Conservation (phyloP, 2,329 filamentous ascomycete species). For the Ascochyta koolunga region DNA sequence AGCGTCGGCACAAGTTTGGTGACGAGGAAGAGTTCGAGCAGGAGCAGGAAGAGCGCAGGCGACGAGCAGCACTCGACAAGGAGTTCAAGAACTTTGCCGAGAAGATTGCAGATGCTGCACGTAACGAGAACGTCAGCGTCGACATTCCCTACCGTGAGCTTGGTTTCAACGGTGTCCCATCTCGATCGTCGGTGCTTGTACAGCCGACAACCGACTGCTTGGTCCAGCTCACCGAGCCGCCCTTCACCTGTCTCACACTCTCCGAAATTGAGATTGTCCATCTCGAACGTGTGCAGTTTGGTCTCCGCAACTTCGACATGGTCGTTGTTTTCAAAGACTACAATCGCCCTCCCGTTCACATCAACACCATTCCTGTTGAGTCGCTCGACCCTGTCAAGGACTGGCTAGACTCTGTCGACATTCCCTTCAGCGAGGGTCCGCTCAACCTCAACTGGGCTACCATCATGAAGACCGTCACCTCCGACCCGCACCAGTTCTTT, state of each 20-base stretch:
- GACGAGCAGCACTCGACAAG: slow-evolving; percentile 89
- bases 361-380: slow-evolving; percentile 98
- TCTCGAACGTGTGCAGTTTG: slow-evolving; percentile 92
- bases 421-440: slow-evolving; percentile 90
- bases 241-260: slow-evolving; percentile 93
- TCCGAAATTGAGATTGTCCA: slow-evolving; percentile 97
- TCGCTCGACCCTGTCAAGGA: slow-evolving; percentile 95
- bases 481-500: slow-evolving; percentile 94
- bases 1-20: slow-evolving; percentile 95
- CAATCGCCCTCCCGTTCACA: slow-evolving; percentile 83
- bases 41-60: slow-evolving; percentile 93
- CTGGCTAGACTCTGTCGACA: slow-evolving; percentile 94
- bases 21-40: slow-evolving; percentile 99
- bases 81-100: slow-evolving; percentile 96
- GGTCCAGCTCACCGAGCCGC: slow-evolving; percentile 94
- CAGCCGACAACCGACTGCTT: slow-evolving; percentile 96
- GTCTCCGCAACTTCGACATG: slow-evolving; percentile 98
- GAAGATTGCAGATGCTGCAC: slow-evolving; percentile 95
- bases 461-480: slow-evolving; percentile 98
- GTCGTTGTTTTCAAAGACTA: slow-evolving; percentile 99
- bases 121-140: slow-evolving; percentile 87
- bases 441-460: slow-evolving; percentile 98
- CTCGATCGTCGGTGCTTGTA: slow-evolving; percentile 92
- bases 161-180: slow-evolving; percentile 94
- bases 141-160: slow-evolving; percentile 97